Evolutionary conservation across 2,329 filamentous ascomycete genomes (phyloP).

Genomic region (Passalora sequoiae): DNA sequence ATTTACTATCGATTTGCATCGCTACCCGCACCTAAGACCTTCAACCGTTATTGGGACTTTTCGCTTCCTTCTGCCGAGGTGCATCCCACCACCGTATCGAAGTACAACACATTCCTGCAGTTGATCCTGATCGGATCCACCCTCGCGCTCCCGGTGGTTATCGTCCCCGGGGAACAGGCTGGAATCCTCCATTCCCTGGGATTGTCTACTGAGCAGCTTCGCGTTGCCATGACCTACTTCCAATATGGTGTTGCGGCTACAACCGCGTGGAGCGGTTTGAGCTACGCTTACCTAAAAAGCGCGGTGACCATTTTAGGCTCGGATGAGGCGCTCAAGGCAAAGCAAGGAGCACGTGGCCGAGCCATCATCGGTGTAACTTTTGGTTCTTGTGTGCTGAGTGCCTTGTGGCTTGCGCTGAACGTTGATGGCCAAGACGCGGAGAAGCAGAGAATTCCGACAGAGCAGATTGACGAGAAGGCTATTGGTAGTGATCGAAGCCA

Average conservation of each 20-base stretch:
- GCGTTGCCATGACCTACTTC: constrained; percentile 34
- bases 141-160: constrained; percentile 70
- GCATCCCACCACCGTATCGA: constrained; percentile 75
- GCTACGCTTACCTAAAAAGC: constrained; percentile 85
- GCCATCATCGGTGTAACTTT: constrained; percentile 46
- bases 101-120: constrained; percentile 89
- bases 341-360: constrained; percentile 44
- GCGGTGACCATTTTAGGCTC: constrained; percentile 76
- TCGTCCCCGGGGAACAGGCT: constrained; percentile 22
- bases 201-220: constrained; percentile 28
- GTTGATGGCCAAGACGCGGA: constrained; percentile 15
- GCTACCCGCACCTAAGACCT: constrained; percentile 86
- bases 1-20: constrained; percentile 97
- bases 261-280: constrained; percentile 88
- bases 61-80: constrained; percentile 83
- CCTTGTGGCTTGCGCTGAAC: constrained; percentile 30
- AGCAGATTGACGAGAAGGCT: background rate
- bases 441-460: background rate
- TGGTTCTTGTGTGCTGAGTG: constrained; percentile 40
- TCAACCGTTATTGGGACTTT: constrained; percentile 94
- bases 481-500: too few species aligned
- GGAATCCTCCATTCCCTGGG: constrained; percentile 22
- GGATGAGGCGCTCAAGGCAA: constrained; percentile 44
- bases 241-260: constrained; percentile 83
- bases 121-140: constrained; percentile 79